phyloP scores from a whole-genome alignment of 805 yeast genomes.

The Starmerella sirachaensis region DNA sequence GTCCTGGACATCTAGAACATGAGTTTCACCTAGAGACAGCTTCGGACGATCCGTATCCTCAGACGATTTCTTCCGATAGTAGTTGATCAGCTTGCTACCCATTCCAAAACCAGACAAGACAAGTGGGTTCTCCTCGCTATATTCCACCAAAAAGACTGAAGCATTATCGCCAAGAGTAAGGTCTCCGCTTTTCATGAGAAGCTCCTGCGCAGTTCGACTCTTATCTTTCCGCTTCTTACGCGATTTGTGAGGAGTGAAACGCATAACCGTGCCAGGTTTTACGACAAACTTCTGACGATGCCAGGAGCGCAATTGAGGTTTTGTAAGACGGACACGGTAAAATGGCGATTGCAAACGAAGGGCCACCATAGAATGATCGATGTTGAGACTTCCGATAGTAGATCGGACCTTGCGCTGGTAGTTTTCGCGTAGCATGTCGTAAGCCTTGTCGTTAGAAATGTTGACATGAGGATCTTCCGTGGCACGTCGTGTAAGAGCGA shows the following conservation, averaged over 20 bases:
- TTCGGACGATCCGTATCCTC: slow-evolving; percentile 83
- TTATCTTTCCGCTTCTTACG: slow-evolving; percentile 84
- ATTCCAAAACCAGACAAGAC: slow-evolving; percentile 83
- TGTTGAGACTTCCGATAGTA: slow-evolving; percentile 77
- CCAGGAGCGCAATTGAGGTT: slow-evolving; percentile 57
- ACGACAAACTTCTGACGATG: slow-evolving; percentile 69
- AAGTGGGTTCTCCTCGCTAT: slow-evolving; percentile 77
- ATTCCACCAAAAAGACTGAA: slow-evolving; percentile 66
- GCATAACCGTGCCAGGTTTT: slow-evolving; percentile 65
- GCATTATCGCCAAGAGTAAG: slow-evolving; percentile 77
- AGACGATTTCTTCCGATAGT: slow-evolving; percentile 71
- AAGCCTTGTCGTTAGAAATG: slow-evolving; percentile 78
- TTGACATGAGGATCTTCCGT: slow-evolving; percentile 47
- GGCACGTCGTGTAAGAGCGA: slow-evolving; percentile 6
- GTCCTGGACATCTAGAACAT: slow-evolving; percentile 91
- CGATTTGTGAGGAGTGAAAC: slow-evolving; percentile 58
- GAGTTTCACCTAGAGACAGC: slow-evolving; percentile 82
- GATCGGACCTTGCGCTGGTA: slow-evolving; percentile 87
- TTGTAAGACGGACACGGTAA: slow-evolving; percentile 64
- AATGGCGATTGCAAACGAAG: slow-evolving; percentile 76
- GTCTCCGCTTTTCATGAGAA: slow-evolving; percentile 60
- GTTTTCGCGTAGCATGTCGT: slow-evolving; percentile 69
- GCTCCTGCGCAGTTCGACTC: slow-evolving; percentile 66
- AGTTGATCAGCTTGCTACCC: slow-evolving; percentile 88
- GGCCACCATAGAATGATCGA: slow-evolving; percentile 89